phyloP scores from a whole-genome alignment of 2,329 filamentous ascomycete species.

The Aquanectria penicillioides region DNA sequence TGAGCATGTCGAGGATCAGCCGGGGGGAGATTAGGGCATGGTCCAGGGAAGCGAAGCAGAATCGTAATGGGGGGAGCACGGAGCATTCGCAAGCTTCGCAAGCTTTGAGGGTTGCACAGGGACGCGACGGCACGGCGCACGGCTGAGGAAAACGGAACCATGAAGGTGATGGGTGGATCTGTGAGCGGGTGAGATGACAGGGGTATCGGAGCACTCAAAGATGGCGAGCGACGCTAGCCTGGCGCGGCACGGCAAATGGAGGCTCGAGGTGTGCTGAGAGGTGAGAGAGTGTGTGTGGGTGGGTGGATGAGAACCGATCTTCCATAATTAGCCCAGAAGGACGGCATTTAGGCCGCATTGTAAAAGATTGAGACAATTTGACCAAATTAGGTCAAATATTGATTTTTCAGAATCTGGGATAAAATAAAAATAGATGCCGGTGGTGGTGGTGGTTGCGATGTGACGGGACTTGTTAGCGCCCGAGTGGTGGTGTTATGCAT shows the following conservation, averaged over 20 bases:
- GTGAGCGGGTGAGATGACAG: constrained; percentile 18
- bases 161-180: constrained; percentile 1
- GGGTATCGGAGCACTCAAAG: constrained; percentile 25
- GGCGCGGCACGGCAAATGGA: constrained; percentile 12
- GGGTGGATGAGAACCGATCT: constrained; percentile 12
- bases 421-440: constrained; percentile 29
- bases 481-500: constrained; percentile 30
- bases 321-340: constrained; percentile 40
- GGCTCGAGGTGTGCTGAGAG: neutral
- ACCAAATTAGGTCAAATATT: constrained; percentile 33
- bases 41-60: neutral
- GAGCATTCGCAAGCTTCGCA: constrained; percentile 17
- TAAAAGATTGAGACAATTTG: neutral
- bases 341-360: constrained; percentile 25
- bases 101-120: constrained; percentile 12
- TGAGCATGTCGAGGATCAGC: constrained; percentile 23
- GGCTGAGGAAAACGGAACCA: constrained; percentile 19
- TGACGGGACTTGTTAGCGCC: constrained; percentile 40
- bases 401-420: constrained; percentile 36
- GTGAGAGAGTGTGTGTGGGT: neutral
- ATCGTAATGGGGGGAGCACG: constrained; percentile 14
- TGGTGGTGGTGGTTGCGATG: constrained; percentile 18
- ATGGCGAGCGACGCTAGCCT: constrained; percentile 18
- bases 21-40: constrained; percentile 23
- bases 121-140: constrained; percentile 16